phyloP scores from a whole-genome alignment of 805 yeast genomes.

The Lipomyces orientalis region DNA sequence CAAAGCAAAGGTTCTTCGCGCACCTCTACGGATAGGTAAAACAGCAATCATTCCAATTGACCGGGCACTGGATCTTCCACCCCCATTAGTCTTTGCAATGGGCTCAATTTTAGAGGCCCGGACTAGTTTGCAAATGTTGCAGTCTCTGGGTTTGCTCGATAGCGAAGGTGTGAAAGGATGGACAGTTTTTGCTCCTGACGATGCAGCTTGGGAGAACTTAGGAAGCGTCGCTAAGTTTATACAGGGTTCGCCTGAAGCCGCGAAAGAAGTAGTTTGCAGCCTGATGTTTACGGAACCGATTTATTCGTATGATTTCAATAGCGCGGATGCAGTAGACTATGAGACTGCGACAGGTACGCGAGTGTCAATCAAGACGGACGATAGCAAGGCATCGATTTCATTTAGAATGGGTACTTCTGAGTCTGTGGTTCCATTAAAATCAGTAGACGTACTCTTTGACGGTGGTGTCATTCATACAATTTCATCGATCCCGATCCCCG shows the following conservation, averaged over 20 bases:
- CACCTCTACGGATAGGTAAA: constrained; percentile 28
- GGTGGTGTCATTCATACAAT: constrained; percentile 32
- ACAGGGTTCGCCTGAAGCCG: constrained; percentile 3
- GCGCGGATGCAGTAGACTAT: background rate
- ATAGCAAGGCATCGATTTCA: background rate
- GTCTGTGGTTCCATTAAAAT: background rate
- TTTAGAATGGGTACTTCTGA: constrained; percentile 10
- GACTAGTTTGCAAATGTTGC: constrained; percentile 4
- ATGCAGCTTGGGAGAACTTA: constrained; percentile 28
- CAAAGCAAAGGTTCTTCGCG: constrained; percentile 16
- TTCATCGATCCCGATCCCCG: constrained; percentile 29
- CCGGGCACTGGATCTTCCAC: constrained; percentile 30
- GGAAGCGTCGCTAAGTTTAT: constrained; percentile 24
- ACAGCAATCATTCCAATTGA: constrained; percentile 31
- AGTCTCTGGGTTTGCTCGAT: constrained; percentile 21
- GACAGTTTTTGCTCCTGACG: constrained; percentile 30
- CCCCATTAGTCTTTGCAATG: constrained; percentile 20
- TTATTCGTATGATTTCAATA: constrained; percentile 14
- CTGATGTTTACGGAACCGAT: constrained; percentile 28
- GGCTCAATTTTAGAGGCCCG: constrained; percentile 20
- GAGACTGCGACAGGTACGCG: constrained; percentile 26
- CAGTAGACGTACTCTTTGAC: constrained; percentile 21
- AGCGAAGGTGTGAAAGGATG: constrained; percentile 10
- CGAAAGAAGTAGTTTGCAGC: constrained; percentile 19
- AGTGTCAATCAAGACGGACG: constrained; percentile 10